phyloP scores from a whole-genome alignment of 2,329 filamentous ascomycete genomes.

The Aspergillus oerlinghausenensis region DNA sequence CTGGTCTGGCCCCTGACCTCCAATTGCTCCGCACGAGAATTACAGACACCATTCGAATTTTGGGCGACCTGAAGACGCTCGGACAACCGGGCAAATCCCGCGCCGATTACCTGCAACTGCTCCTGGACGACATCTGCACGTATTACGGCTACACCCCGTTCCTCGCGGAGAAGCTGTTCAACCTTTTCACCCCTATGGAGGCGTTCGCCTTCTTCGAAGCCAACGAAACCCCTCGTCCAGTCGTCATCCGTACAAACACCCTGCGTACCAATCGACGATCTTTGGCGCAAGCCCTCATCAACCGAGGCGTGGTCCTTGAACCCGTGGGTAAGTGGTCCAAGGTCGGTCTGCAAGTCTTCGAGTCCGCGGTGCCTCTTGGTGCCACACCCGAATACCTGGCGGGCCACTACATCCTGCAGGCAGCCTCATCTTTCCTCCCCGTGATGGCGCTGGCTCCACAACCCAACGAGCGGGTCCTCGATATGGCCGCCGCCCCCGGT shows the following conservation, averaged over 20 bases:
- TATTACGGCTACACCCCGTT: constrained; percentile 97
- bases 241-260: constrained; percentile 96
- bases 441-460: constrained; percentile 97
- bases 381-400: constrained; percentile 96
- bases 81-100: constrained; percentile 75
- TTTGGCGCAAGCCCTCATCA: constrained; percentile 88
- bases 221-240: constrained; percentile 88
- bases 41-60: constrained; percentile 85
- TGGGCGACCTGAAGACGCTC: constrained; percentile 82
- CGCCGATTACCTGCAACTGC: constrained; percentile 79
- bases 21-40: constrained; percentile 84
- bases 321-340: constrained; percentile 99
- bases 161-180: constrained; percentile 92
- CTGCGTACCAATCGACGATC: constrained; percentile 72
- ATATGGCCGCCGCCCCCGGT: constrained; percentile 92
- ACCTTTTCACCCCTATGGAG: constrained; percentile 86
- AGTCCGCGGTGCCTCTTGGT: constrained; percentile 79
- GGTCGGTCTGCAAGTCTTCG: constrained; percentile 93
- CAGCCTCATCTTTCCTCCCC: constrained; percentile 91
- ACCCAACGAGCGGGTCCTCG: constrained; percentile 83
- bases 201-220: constrained; percentile 98
- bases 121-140: constrained; percentile 86
- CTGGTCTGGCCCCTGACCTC: constrained; percentile 76
- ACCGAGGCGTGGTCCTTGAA: constrained; percentile 91
- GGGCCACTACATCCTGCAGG: constrained; percentile 96